Conservation (phyloP, 495 filamentous ascomycete species). For the Penicillium salamii region DNA sequence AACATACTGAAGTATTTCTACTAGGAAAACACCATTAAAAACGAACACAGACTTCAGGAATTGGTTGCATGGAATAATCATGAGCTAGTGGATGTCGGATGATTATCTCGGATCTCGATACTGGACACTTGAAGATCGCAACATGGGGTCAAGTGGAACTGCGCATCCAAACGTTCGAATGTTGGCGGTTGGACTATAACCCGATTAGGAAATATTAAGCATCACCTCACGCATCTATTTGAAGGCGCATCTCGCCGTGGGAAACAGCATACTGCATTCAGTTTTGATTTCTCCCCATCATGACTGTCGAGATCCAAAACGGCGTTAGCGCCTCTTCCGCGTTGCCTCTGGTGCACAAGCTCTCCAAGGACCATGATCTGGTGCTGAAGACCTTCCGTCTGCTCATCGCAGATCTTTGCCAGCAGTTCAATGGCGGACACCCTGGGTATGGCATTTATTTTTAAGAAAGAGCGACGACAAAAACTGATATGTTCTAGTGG, state of each 20-base stretch:
- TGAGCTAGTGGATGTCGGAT: no score
- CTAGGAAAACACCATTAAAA: no score
- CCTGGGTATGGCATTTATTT: slow-evolving; percentile 56
- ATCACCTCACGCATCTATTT: slow-evolving; percentile 6
- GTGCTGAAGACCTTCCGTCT: slow-evolving; percentile 51
- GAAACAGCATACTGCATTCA: background rate
- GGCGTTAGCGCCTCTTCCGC: slow-evolving; percentile 15
- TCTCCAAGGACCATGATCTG: slow-evolving; percentile 37
- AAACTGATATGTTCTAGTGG: slow-evolving; percentile 28
- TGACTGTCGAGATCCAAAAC: slow-evolving; percentile 4
- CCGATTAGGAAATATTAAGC: slow-evolving; percentile 15
- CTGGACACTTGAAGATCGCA: background rate
- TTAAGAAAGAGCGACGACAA: no score
- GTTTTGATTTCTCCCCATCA: background rate
- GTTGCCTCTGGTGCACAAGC: slow-evolving; percentile 21
- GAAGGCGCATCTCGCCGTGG: background rate
- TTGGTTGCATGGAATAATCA: no score
- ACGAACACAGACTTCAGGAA: no score
- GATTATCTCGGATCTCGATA: background rate
- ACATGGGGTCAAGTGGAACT: background rate
- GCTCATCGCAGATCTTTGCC: slow-evolving; percentile 57
- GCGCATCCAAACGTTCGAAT: background rate
- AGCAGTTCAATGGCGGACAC: slow-evolving; percentile 59
- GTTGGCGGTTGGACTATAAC: background rate
- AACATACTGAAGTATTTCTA: no score